Evolutionary conservation across 2,329 filamentous ascomycete species (phyloP), one percentile per base, ranked within the genome.

Genomic region (Aspergillus sp.): DNA sequence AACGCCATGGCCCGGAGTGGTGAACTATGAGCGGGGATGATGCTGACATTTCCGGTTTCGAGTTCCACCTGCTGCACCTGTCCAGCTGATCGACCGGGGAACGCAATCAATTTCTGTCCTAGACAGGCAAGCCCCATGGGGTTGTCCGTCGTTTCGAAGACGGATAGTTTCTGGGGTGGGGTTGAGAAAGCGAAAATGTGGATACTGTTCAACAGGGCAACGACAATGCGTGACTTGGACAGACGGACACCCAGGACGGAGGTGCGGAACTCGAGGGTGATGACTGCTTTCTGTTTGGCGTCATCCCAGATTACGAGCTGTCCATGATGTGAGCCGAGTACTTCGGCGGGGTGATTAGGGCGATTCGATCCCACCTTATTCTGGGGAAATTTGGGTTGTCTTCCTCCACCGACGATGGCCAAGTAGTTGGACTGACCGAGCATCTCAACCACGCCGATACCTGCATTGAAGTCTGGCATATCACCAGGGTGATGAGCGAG

Each of bases 261-360:
- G 17, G 89, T 91, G 52, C 89, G 82, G 55, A 92, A 87, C 51
- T 93, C 87, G 62, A 97, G 78, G 3, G 80, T 88, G 57, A 92
- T 87, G 13, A 89, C 80, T 7, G 87, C 84, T 59, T 86, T 88
- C 56, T 87, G 84, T 60, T 88, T 89, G 55, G 84, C 80, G 64
- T 95, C 90, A 70, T 99, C 92, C 92, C 92, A 97, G 62, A 97
- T 89, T 59, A 95, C 85, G 45, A 92, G 81, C 66, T 78, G 59
- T 33, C 24, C 3, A 19, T 8, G 36, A 30, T 30, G 42, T 49
- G 10, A 32, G 51, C 45, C 22, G 24, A 46, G 14, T 1, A 19
- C 22, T n/a, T 3, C 33, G 0, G 8, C 45, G 5, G 33, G 24
- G 19, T 16, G 42, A 13, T 7, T 14, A n/a, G 16, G 33, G 26